Percentiles rank a stretch among this genome's conserved stretches.
Evolutionary conservation across 371 early-diverging fungal species (phyloP).

Genomic region (Rhizopus stolonifer): DNA sequence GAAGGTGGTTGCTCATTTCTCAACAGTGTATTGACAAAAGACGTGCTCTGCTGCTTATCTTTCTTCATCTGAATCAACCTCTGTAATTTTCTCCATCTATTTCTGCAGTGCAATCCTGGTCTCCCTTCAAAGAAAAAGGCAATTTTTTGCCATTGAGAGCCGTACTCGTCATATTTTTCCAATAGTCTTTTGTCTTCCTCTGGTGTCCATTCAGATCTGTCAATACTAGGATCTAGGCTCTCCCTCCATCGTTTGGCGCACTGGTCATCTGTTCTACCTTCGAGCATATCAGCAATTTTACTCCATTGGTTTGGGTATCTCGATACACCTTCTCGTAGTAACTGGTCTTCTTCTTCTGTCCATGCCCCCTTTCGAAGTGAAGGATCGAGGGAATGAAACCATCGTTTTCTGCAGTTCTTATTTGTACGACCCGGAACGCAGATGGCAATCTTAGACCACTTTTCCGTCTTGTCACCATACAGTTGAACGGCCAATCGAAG

Average conservation of each 20-base stretch:
- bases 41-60: slow-evolving; percentile 31
- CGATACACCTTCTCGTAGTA: slow-evolving; percentile 67
- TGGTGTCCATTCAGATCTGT: slow-evolving; percentile 74
- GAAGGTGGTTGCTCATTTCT: slow-evolving; percentile 7
- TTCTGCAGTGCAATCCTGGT: slow-evolving; percentile 80
- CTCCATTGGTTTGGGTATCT: slow-evolving; percentile 77
- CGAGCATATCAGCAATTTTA: slow-evolving; percentile 74
- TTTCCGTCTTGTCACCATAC: slow-evolving; percentile 79
- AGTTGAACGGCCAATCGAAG: slow-evolving; percentile 69
- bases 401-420: slow-evolving; percentile 79
- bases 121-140: slow-evolving; percentile 77
- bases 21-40: slow-evolving; percentile 32
- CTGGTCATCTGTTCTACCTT: slow-evolving; percentile 82
- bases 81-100: slow-evolving; percentile 79
- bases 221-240: slow-evolving; percentile 75
- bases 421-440: slow-evolving; percentile 81
- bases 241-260: slow-evolving; percentile 85
- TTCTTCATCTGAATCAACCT: slow-evolving; percentile 61
- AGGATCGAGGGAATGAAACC: slow-evolving; percentile 83
- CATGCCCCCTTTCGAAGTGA: slow-evolving; percentile 76
- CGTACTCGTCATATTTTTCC: slow-evolving; percentile 66
- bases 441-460: slow-evolving; percentile 80
- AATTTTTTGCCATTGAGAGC: slow-evolving; percentile 84
- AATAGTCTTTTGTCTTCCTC: slow-evolving; percentile 71
- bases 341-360: slow-evolving; percentile 75